A percentile compares a stretch with the other conserved stretches of the same genome.
These are phyloP conservation scores for Coemansia sp. DNA, from an alignment of 192 early-diverging fungal genomes.

Conservation along the genomic window DNA sequence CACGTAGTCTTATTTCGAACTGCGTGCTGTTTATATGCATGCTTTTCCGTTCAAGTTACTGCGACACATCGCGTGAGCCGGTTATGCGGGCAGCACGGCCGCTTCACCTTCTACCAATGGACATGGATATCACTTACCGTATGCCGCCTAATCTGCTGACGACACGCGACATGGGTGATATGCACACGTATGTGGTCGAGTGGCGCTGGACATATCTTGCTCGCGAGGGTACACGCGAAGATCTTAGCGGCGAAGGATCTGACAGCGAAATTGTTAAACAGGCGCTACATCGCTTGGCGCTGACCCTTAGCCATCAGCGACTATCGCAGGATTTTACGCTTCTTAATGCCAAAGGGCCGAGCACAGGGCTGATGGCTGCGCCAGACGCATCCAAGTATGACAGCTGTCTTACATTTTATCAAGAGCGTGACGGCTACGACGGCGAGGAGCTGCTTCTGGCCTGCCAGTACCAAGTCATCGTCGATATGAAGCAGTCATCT, in stretches of 20 bases:
- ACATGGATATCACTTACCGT: slow-evolving; percentile 19
- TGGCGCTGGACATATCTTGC: slow-evolving; percentile 54
- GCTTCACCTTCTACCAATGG: slow-evolving; percentile 45
- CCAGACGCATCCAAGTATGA: slow-evolving; percentile 37
- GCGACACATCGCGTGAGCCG: slow-evolving; percentile 20
- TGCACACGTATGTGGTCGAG: slow-evolving; percentile 51
- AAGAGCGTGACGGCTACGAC: slow-evolving; percentile 50
- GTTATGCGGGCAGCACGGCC: slow-evolving; percentile 44
- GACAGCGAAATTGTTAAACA: slow-evolving; percentile 50
- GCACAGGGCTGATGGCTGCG: slow-evolving; percentile 38
- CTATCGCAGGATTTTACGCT: slow-evolving; percentile 48
- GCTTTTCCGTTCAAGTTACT: slow-evolving; percentile 31
- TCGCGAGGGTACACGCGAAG: slow-evolving; percentile 40
- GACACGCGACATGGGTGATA: slow-evolving; percentile 46
- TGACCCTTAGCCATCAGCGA: slow-evolving; percentile 37
- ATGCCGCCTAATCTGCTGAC: slow-evolving; percentile 27
- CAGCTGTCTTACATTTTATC: slow-evolving; percentile 48
- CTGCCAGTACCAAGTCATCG: slow-evolving; percentile 51
- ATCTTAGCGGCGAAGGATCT: slow-evolving; percentile 42
- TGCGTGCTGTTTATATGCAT: slow-evolving; percentile 36
- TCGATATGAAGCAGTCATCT: slow-evolving; percentile 50
- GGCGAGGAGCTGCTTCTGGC: slow-evolving; percentile 40
- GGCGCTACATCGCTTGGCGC: slow-evolving; percentile 45
- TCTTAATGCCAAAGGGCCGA: slow-evolving; percentile 47
- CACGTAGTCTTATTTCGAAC: slow-evolving; percentile 44